phyloP scores from a whole-genome alignment of 139 green algal genomes.

The Gonium pectorale region DNA sequence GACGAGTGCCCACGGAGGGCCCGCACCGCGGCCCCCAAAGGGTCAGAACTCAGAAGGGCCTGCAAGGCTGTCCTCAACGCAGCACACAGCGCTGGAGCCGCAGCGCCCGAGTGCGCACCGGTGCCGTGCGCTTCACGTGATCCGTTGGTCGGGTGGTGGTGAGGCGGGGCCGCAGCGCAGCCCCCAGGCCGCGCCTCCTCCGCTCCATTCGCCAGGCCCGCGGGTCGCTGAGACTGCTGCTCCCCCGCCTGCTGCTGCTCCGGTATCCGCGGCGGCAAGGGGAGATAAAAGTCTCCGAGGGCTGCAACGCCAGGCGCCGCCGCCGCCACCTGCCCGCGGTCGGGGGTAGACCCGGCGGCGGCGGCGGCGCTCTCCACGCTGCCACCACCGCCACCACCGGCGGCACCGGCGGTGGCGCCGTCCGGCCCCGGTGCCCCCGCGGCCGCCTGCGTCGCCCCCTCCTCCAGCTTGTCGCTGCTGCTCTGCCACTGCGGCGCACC shows the following conservation, averaged over 20 bases:
- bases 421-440: neutral
- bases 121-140: slow-evolving; percentile 12
- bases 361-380: neutral
- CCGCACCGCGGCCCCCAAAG: no score
- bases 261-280: no score
- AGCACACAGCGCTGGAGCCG: no score
- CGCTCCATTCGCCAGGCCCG: neutral
- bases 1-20: no score
- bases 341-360: neutral
- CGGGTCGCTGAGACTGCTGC: neutral
- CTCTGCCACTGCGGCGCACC: slow-evolving; percentile 20
- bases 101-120: no score
- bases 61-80: no score
- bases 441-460: neutral
- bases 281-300: no score
- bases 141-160: neutral
- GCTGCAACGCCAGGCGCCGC: no score
- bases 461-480: slow-evolving; percentile 32
- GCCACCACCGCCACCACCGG: neutral
- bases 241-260: neutral
- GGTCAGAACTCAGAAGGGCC: no score
- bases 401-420: neutral
- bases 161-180: no score
- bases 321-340: neutral
- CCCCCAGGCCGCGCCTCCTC: slow-evolving; percentile 13